A percentile compares a stretch with the other conserved stretches of the same genome.
These are phyloP conservation scores for Chaetomium cochliodes DNA, from an alignment of 495 filamentous ascomycete genomes.

Conservation along the genomic window DNA sequence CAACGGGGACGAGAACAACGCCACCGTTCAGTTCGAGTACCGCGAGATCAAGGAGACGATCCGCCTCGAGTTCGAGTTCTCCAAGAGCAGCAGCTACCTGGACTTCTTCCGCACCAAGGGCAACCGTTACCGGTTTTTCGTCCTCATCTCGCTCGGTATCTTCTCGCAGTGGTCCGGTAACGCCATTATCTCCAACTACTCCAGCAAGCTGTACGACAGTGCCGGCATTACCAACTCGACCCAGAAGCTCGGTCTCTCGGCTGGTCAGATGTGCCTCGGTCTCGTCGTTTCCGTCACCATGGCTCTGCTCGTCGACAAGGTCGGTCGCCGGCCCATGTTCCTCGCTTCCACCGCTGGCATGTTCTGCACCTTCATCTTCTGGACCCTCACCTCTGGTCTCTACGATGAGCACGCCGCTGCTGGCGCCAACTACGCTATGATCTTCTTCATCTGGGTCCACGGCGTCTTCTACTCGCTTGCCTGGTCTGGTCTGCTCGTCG, in stretches of 20 bases:
- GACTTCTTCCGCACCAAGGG: constrained; percentile 68
- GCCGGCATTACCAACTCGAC: constrained; percentile 56
- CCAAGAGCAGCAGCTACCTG: constrained; percentile 45
- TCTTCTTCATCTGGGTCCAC: constrained; percentile 59
- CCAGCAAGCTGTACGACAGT: constrained; percentile 55
- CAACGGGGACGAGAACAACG: constrained; percentile 55
- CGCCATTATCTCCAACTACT: constrained; percentile 64
- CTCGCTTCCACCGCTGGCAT: constrained; percentile 59
- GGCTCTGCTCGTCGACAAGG: constrained; percentile 59
- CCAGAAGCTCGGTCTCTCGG: constrained; percentile 53
- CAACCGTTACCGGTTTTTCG: constrained; percentile 61
- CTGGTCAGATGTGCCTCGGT: constrained; percentile 51
- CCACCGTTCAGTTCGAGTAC: constrained; percentile 60
- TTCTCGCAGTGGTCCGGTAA: constrained; percentile 72
- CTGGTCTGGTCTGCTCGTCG: constrained; percentile 65
- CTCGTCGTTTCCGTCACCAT: constrained; percentile 55
- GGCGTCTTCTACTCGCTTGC: constrained; percentile 56
- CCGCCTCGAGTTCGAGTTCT: constrained; percentile 49
- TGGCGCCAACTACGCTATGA: constrained; percentile 50
- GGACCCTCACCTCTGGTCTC: constrained; percentile 48
- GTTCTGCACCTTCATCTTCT: constrained; percentile 57
- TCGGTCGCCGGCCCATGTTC: constrained; percentile 60
- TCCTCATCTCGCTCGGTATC: constrained; percentile 59
- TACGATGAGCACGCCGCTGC: constrained; percentile 40
- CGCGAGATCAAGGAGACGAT: constrained; percentile 60